phyloP scores from a whole-genome alignment of 2,329 filamentous ascomycete genomes.

The Colletotrichum chrysophilum region DNA sequence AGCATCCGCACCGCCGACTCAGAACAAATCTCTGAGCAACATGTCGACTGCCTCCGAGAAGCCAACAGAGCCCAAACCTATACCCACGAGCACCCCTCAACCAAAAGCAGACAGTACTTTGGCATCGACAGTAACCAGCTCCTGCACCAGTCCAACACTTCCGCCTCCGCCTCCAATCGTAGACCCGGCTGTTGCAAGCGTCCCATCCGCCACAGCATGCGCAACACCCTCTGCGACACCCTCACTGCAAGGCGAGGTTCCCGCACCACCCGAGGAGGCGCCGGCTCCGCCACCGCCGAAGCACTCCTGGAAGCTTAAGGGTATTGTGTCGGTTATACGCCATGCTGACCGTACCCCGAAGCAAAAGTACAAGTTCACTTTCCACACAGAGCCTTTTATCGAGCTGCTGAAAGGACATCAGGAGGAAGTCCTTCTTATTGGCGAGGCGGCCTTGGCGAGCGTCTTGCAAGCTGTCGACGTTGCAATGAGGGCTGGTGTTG shows the following conservation, averaged over 20 bases:
- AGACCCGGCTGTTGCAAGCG: slow-evolving; percentile 23
- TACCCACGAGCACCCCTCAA: slow-evolving; percentile 27
- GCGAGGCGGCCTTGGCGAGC: slow-evolving; percentile 85
- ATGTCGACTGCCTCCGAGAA: slow-evolving; percentile 7
- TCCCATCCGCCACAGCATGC: slow-evolving; percentile 43
- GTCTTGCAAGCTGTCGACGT: slow-evolving; percentile 87
- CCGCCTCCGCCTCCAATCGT: slow-evolving; percentile 33
- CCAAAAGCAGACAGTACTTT: slow-evolving; percentile 35
- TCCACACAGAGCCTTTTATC: slow-evolving; percentile 95
- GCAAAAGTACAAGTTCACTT: slow-evolving; percentile 99
- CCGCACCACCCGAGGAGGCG: slow-evolving; percentile 40
- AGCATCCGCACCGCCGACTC: neutral
- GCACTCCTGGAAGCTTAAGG: slow-evolving; percentile 97
- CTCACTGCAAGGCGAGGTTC: slow-evolving; percentile 36
- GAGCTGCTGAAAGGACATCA: slow-evolving; percentile 93
- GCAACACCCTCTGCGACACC: slow-evolving; percentile 41
- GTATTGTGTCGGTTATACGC: slow-evolving; percentile 93
- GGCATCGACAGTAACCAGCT: slow-evolving; percentile 39
- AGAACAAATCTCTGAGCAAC: slow-evolving; percentile 14
- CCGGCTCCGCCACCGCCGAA: slow-evolving; percentile 76
- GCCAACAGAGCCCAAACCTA: slow-evolving; percentile 16
- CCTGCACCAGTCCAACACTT: slow-evolving; percentile 37
- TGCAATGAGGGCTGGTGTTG: slow-evolving; percentile 78
- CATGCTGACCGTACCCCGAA: slow-evolving; percentile 98
- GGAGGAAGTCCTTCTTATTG: slow-evolving; percentile 93